Evolutionary conservation across 2,329 filamentous ascomycete species (phyloP), one percentile per base, ranked within the genome.

Genomic region (Botrytis fragariae): DNA sequence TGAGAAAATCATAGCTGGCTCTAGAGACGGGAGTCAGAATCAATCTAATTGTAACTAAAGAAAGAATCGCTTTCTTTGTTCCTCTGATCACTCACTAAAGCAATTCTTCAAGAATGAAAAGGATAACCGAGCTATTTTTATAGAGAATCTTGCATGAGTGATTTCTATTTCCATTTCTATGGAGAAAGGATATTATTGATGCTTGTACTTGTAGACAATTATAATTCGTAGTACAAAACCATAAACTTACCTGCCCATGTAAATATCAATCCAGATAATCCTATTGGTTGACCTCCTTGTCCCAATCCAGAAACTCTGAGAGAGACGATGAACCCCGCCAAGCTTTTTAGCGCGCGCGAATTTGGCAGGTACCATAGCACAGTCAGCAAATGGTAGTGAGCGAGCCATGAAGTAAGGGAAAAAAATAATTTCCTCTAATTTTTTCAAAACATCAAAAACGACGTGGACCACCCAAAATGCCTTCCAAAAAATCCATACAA

Each of bases 351-450:
- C 69, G 69, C 69, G 69, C 69, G 69, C 69, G 64, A 67, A 67
- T 54, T 48, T 54, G 64, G 64, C 51, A 59, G 48, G 16, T 35
- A 59, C 35, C 18, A 67, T 22, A 12, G 42, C n/a, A 72, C 69
- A 72, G 69, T 72, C 61, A 72, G 69, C 69, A 72, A 65, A 45
- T 62, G 44, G 59, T 22, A 32, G 20, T 71, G 37, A 69, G 51
- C 35, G 29, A 69, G 48, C 51, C 25, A 59, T 51, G 35, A 44
- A 37, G n/a, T 32, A 62, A 57, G 29, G 60, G 44, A 42, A 29
- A 71, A 72, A 65, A 65, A 57, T 9, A 63, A 67, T 62, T 72
- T 59, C 44, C 32, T 39, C 12, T 4, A 29, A 12, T 35, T 59
- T 71, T 54, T 64, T 20, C 25, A 51, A 39, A 25, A 32, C 20